Percentiles rank a stretch among this genome's conserved stretches.
These are phyloP conservation scores for Veloporphyrellus conicus DNA, from an alignment of 1,284 basidiomycete species.

Conservation along the genomic window DNA sequence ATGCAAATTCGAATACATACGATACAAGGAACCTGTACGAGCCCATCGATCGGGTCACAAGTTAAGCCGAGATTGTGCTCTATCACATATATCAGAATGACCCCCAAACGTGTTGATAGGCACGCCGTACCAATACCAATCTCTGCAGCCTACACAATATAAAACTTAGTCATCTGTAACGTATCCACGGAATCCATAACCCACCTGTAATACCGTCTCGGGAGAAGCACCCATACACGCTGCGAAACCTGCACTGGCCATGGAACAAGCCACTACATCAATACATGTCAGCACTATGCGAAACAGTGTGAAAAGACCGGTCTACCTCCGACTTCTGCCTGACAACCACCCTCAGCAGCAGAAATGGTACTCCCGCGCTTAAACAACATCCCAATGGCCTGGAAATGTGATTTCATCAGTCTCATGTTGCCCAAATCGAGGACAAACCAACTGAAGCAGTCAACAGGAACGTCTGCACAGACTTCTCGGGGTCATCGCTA, in stretches of 20 bases:
- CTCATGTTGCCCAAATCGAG: neutral
- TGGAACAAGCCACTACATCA: slow-evolving; percentile 74
- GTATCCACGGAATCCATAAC: slow-evolving; percentile 13
- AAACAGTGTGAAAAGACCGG: slow-evolving; percentile 4
- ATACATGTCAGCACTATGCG: slow-evolving; percentile 1
- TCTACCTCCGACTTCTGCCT: slow-evolving; percentile 79
- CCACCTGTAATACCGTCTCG: slow-evolving; percentile 71
- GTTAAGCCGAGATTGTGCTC: slow-evolving; percentile 87
- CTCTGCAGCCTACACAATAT: slow-evolving; percentile 75
- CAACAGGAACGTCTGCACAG: slow-evolving; percentile 80
- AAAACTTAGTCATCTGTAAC: slow-evolving; percentile 11
- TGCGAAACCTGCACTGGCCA: slow-evolving; percentile 90
- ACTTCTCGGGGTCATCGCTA: slow-evolving; percentile 83
- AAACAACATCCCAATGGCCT: slow-evolving; percentile 95
- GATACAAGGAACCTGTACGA: slow-evolving; percentile 93
- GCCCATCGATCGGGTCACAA: slow-evolving; percentile 89
- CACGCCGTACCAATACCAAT: slow-evolving; percentile 76
- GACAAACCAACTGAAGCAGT: slow-evolving; percentile 64
- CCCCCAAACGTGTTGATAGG: neutral
- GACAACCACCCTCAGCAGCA: slow-evolving; percentile 90
- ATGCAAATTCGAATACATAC: slow-evolving; percentile 43
- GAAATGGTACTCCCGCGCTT: slow-evolving; percentile 95
- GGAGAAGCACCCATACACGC: slow-evolving; percentile 88
- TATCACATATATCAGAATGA: slow-evolving; percentile 29
- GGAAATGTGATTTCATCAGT: slow-evolving; percentile 8